Base-by-base conservation (phyloP, 495 filamentous ascomycete genomes). In the Aspergillus heteromorphus region DNA sequence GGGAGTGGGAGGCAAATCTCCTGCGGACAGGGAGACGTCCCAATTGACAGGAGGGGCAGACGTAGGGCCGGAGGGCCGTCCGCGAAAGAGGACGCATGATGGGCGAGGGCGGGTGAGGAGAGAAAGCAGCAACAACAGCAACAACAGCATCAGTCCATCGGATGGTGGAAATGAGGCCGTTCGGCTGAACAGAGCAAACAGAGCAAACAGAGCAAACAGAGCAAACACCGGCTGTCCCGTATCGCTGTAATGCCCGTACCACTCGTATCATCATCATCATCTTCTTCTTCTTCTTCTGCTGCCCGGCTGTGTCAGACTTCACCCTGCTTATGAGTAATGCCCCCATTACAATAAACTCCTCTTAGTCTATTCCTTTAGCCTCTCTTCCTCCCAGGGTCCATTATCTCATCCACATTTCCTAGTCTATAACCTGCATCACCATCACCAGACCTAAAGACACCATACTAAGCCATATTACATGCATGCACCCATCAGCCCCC, bases 31-130 rank as follows among this genome's bases (percentile, higher is more conserved):
- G 27, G 23, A 60, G 40, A 51, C 63, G 38, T 20, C 65, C 66
- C 56, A 68, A 60, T 16, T 71, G 67, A 52, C 74, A 77, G 13
- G 74, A 73, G 14, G 67, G 60, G 54, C 74, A 76, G 55, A 76
- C 56, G 41, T 75, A 77, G 6, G 68, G 65, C 50, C 73, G 72
- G 27, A 74, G 51, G 4, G 62, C 59, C 40, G 60, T 61, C 58
- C 65, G 59, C 16, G 65, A 52, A 53, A 73, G 63, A 51, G 65
- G 54, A 41, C 69, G 71, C 73, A 77, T 76, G 55, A 55, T 69
- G 61, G 49, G 48, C 54, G 48, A 34, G 11, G 42, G 16, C 14
- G 17, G 7, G 6, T 21, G 21, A 27, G 19, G 27, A 17, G 19
- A 25, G 40, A 42, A 48, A 20, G 52, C 16, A 29, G 40, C 48